Conservation (phyloP, 345 rosid genomes). For the Trapa bicornis region DNA sequence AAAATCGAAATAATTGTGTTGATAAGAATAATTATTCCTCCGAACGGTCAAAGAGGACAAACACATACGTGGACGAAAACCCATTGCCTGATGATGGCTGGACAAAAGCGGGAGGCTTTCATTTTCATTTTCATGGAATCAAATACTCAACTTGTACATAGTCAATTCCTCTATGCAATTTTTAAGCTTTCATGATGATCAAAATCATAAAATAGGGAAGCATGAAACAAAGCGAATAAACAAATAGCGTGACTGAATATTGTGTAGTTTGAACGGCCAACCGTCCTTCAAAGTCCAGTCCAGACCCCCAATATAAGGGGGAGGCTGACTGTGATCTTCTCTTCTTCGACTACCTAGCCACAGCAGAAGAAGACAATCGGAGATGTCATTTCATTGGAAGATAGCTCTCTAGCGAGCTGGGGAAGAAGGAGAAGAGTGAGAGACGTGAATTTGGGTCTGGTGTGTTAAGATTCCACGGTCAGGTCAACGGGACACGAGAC, state of each 20-base stretch:
- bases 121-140: slow-evolving; percentile 13
- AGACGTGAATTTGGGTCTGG: too few species aligned
- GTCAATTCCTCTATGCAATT: background rate
- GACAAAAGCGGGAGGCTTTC: slow-evolving; percentile 22
- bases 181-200: too few species aligned
- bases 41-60: slow-evolving; percentile 22
- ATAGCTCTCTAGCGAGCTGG: background rate
- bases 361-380: background rate
- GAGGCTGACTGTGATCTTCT: background rate
- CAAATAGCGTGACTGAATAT: background rate
- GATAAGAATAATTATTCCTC: background rate
- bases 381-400: background rate
- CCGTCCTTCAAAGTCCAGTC: slow-evolving; percentile 56
- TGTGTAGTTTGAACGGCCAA: slow-evolving; percentile 41
- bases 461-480: too few species aligned
- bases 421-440: too few species aligned
- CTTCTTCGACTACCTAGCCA: background rate
- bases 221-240: background rate
- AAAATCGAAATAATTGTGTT: too few species aligned
- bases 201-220: background rate
- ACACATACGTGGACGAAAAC: slow-evolving; percentile 18
- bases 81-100: slow-evolving; percentile 23
- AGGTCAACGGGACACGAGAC: too few species aligned
- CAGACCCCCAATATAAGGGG: slow-evolving; percentile 31
- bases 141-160: background rate